Evolutionary conservation across 2,329 filamentous ascomycete genomes (phyloP).

Genomic region (Neoscytalidium dimidiatum): DNA sequence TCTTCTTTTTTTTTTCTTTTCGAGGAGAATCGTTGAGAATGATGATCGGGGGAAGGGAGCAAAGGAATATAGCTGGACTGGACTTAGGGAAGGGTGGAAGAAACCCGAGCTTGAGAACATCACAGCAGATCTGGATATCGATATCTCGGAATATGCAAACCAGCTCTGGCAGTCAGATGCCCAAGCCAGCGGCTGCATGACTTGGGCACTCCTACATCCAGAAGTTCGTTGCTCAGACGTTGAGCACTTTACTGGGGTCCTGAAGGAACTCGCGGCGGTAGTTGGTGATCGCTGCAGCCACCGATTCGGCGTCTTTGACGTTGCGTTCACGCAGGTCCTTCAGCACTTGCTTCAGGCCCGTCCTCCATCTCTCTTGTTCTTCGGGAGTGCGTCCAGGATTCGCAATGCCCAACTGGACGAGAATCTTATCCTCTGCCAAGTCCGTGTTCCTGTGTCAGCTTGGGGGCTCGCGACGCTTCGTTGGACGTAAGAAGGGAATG

Average conservation of each 20-base stretch:
- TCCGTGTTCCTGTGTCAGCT: constrained; percentile 38
- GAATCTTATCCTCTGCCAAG: constrained; percentile 68
- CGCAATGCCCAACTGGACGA: constrained; percentile 69
- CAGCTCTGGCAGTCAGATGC: neutral
- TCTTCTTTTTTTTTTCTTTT: neutral
- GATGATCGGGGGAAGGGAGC: neutral
- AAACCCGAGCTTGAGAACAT: constrained; percentile 11
- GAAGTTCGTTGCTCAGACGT: constrained; percentile 24
- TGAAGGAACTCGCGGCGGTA: constrained; percentile 44
- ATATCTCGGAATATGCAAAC: neutral
- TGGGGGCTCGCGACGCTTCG: constrained; percentile 24
- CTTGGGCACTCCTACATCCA: neutral
- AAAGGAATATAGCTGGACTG: neutral
- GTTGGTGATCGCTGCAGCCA: constrained; percentile 40
- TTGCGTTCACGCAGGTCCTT: constrained; percentile 38
- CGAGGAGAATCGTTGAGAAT: neutral
- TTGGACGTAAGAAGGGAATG: neutral
- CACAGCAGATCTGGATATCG: constrained; percentile 14
- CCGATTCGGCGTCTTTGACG: constrained; percentile 40
- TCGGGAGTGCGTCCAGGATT: constrained; percentile 63
- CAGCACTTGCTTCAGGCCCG: constrained; percentile 39
- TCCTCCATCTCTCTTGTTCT: constrained; percentile 54
- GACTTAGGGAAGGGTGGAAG: neutral
- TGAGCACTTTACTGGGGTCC: constrained; percentile 42
- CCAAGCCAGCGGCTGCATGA: neutral